A percentile compares a stretch with the other conserved stretches of the same genome.
Conservation (phyloP, 2,329 filamentous ascomycete species). For the Rhexocercosporidium sp. region DNA sequence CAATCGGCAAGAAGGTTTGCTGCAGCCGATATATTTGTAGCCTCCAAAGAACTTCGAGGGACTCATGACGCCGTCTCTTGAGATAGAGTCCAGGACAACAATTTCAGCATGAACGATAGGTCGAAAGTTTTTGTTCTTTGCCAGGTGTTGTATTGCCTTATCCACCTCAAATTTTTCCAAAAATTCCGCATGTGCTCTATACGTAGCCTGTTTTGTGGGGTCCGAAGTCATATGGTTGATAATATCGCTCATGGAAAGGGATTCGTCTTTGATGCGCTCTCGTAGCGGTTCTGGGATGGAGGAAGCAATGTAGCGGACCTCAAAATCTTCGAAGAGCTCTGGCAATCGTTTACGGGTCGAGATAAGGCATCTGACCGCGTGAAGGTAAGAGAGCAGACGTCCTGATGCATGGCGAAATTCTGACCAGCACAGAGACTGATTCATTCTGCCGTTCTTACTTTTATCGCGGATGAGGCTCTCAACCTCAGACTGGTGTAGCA, state of each 20-base stretch:
- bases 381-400: conserved; percentile 39
- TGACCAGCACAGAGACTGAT: conserved; percentile 33
- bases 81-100: conserved; percentile 21
- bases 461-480: conserved; percentile 38
- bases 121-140: conserved; percentile 12
- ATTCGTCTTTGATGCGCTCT: background rate
- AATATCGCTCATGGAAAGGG: conserved; percentile 8
- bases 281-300: conserved; percentile 10
- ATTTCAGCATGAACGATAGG: conserved; percentile 29
- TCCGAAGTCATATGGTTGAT: conserved; percentile 24
- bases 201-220: conserved; percentile 17
- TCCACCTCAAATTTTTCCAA: conserved; percentile 21
- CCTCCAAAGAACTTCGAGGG: conserved; percentile 20
- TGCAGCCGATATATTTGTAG: conserved; percentile 28
- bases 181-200: conserved; percentile 20
- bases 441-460: conserved; percentile 15
- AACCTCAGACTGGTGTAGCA: conserved; percentile 27
- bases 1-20: conserved; percentile 26
- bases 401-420: conserved; percentile 38
- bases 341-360: conserved; percentile 29
- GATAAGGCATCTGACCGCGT: conserved; percentile 35
- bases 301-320: conserved; percentile 18
- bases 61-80: conserved; percentile 13
- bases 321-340: conserved; percentile 25
- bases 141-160: conserved; percentile 9